Conservation (phyloP, 257 asterid species). For the Solanum habrochaites region DNA sequence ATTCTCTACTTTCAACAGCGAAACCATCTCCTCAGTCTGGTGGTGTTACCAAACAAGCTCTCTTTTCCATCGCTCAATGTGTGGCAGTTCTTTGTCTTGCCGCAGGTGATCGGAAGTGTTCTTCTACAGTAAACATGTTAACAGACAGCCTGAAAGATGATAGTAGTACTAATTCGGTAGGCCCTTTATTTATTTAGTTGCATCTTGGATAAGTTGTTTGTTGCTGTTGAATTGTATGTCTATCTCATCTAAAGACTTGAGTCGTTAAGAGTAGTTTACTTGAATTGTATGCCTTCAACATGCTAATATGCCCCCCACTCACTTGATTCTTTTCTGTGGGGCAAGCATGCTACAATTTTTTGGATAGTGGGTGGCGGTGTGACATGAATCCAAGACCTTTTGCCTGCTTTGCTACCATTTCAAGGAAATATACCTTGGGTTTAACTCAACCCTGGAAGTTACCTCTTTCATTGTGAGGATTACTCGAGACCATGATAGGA, state of each 20-base stretch:
- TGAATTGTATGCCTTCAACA: background rate
- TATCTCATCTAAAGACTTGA: background rate
- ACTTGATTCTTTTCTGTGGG: background rate
- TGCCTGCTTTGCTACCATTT: background rate
- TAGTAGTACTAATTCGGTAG: slow-evolving; percentile 71
- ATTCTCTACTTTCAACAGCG: slow-evolving; percentile 92
- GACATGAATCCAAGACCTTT: background rate
- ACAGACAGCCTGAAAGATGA: slow-evolving; percentile 82
- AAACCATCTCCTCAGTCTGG: slow-evolving; percentile 79
- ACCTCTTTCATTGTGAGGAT: background rate
- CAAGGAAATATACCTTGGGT: background rate
- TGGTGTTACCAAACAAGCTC: slow-evolving; percentile 92
- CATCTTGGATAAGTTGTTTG: background rate
- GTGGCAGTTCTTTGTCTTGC: slow-evolving; percentile 99
- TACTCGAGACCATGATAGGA: background rate
- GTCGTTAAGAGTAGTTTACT: background rate
- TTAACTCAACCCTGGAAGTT: background rate
- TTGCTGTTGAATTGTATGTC: background rate
- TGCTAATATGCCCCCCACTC: background rate
- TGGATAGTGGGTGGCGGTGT: background rate
- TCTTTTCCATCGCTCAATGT: slow-evolving; percentile 89
- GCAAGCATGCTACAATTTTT: background rate
- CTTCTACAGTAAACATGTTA: slow-evolving; percentile 84
- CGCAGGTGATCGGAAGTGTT: slow-evolving; percentile 69
- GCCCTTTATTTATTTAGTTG: background rate